Evolutionary conservation across 1,139 yeast genomes (phyloP).

Genomic region (Protomyces gravidus): DNA sequence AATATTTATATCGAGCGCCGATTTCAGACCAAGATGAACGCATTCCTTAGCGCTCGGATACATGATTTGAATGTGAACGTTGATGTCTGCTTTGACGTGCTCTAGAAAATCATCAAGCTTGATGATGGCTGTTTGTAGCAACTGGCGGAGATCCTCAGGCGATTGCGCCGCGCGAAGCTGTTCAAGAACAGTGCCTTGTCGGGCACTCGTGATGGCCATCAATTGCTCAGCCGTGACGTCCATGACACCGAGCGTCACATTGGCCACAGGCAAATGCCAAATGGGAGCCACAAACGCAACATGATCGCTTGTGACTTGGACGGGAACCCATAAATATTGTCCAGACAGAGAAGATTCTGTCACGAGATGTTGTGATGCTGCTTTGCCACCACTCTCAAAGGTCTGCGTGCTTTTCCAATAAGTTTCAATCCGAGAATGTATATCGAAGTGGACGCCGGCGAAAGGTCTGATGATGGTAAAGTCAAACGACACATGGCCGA

Average conservation of each 20-base stretch:
- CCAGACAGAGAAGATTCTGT: slow-evolving; percentile 90
- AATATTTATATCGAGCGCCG: slow-evolving; percentile 53
- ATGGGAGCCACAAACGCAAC: slow-evolving; percentile 76
- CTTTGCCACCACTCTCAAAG: slow-evolving; percentile 27
- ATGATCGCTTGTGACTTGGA: slow-evolving; percentile 73
- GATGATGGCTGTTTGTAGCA: slow-evolving; percentile 38
- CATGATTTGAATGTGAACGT: slow-evolving; percentile 70
- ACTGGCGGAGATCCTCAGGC: background rate
- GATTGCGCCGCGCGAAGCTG: background rate
- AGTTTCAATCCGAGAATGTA: slow-evolving; percentile 71
- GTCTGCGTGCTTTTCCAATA: slow-evolving; percentile 87
- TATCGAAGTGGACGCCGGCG: slow-evolving; percentile 72
- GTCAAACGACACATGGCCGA: slow-evolving; percentile 73
- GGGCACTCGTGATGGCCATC: background rate
- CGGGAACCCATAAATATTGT: slow-evolving; percentile 63
- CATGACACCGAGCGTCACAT: background rate
- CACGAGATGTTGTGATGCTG: slow-evolving; percentile 46
- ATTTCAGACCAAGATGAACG: slow-evolving; percentile 46
- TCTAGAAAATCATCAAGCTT: slow-evolving; percentile 45
- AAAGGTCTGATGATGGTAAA: slow-evolving; percentile 89
- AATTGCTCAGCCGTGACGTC: slow-evolving; percentile 5
- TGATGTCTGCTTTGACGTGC: slow-evolving; percentile 54
- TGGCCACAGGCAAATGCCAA: slow-evolving; percentile 7
- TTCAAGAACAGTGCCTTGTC: background rate
- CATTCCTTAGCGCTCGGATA: slow-evolving; percentile 75